Base-by-base conservation (phyloP, 192 early-diverging fungal genomes). In the Thamnidium elegans region DNA sequence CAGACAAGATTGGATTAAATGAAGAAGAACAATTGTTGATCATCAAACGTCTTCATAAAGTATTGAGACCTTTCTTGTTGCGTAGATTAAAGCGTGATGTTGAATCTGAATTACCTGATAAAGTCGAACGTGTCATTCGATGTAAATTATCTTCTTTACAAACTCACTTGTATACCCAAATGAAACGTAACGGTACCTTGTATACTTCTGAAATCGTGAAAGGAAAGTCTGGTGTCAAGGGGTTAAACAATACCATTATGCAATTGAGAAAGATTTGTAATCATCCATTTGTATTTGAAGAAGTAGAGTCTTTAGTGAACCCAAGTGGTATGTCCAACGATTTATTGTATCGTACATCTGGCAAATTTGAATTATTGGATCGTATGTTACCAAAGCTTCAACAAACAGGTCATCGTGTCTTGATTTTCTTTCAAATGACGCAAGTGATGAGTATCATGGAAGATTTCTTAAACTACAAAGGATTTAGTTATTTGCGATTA, bases 11-110 rank as follows among this genome's bases (percentile, higher is more conserved):
- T 47, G 93, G 89, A 52, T 84, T 99, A 30, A 99, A 92, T 79
- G 97, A 99, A 87, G 97, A 99, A 87, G 97, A 99, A 76, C 85
- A 90, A 42, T 84, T 99, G 30, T 85, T 99, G 68, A 90, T 99
- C 70, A 99, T 99, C 71, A 86, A 88, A 66, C 90, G 97, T 75
- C 81, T 99, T 53, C 97, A 99, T 77, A 98, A 98, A 78, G 83
- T 97, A 21, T 79, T 99, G 36, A 87, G 96, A 34, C 97, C 97
- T 17, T 99, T 99, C 86, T 82, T 99, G 70, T 75, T 99, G 62
- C 86, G 97, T 50, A 86, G 97, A 45, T 71, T 99, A 45, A 99
- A 99, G 77, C 94, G 95, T 80, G 96, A 99, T 81, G 97, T 99
- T 50, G 97, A 99, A 74, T 85, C 93, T 3, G 96, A 99, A 65